Evolutionary conservation across 768 basidiomycete species (phyloP).

Genomic region (Chlorophyllum brunneum): DNA sequence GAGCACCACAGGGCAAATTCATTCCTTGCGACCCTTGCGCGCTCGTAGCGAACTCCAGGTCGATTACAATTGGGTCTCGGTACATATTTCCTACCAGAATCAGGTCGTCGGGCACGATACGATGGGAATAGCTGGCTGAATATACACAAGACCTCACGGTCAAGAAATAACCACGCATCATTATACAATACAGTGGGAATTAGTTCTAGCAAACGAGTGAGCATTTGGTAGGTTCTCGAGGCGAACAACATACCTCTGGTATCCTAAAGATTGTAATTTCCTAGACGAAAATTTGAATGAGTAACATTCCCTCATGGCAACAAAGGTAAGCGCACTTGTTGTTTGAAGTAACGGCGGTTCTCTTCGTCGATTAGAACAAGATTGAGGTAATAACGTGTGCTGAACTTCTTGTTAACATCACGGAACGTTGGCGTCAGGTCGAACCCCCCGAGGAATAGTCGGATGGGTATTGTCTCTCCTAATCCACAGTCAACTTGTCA

Average conservation of each 20-base stretch:
- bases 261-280: constrained; percentile 19
- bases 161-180: not conserved
- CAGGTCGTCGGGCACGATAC: no score
- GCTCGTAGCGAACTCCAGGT: no score
- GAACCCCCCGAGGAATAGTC: constrained; percentile 96
- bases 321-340: constrained; percentile 55
- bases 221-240: not conserved
- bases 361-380: constrained; percentile 97
- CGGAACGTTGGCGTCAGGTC: constrained; percentile 98
- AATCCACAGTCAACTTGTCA: not conserved
- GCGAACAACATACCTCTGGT: constrained; percentile 8
- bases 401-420: constrained; percentile 99
- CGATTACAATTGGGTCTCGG: no score
- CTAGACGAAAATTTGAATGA: not conserved
- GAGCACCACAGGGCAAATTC: no score
- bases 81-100: no score
- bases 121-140: no score
- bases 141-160: not conserved
- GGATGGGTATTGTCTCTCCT: constrained; percentile 98
- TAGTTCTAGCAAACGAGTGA: not conserved
- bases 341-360: constrained; percentile 96
- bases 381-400: constrained; percentile 94
- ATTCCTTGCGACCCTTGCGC: no score
- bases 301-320: not conserved
- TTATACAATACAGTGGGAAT: constrained; percentile 1